A percentile compares a stretch with the other conserved stretches of the same genome.
Conservation (phyloP, 148 eudicot species). For the Vaccinium vitisidaea region DNA sequence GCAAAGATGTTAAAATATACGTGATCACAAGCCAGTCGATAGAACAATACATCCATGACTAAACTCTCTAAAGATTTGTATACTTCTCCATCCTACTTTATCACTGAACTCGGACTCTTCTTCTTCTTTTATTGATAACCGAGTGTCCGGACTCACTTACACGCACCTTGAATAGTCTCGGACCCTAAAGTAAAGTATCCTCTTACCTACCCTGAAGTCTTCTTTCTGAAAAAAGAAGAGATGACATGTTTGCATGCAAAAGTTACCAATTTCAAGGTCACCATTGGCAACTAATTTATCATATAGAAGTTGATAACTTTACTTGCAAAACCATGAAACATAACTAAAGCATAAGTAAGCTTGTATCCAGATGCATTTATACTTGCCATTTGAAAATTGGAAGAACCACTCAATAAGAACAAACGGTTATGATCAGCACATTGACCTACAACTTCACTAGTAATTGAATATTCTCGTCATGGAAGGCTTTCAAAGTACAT, state of each 20-base stretch:
- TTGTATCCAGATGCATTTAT: not conserved
- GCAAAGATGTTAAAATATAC: not conserved
- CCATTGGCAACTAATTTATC: not conserved
- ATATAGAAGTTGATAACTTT: not conserved
- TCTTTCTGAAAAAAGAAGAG: not conserved
- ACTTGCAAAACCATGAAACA: not conserved
- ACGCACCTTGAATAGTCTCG: not conserved
- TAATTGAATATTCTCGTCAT: not conserved
- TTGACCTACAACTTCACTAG: not conserved
- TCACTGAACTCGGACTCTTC: too few relatives aligned
- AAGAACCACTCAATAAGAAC: not conserved
- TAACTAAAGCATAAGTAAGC: not conserved
- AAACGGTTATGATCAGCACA: not conserved
- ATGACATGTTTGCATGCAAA: too few relatives aligned
- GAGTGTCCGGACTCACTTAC: not conserved
- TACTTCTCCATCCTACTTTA: too few relatives aligned
- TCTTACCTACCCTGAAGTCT: not conserved
- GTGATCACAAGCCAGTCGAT: not conserved
- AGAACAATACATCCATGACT: not conserved
- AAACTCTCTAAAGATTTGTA: not conserved
- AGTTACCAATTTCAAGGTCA: not conserved
- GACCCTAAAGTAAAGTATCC: not conserved
- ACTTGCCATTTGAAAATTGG: not conserved
- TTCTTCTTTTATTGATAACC: not conserved
- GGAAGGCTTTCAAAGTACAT: not conserved